Evolutionary conservation across 2,329 filamentous ascomycete species (phyloP).

Genomic region (Paraphaeosphaeria minitans): DNA sequence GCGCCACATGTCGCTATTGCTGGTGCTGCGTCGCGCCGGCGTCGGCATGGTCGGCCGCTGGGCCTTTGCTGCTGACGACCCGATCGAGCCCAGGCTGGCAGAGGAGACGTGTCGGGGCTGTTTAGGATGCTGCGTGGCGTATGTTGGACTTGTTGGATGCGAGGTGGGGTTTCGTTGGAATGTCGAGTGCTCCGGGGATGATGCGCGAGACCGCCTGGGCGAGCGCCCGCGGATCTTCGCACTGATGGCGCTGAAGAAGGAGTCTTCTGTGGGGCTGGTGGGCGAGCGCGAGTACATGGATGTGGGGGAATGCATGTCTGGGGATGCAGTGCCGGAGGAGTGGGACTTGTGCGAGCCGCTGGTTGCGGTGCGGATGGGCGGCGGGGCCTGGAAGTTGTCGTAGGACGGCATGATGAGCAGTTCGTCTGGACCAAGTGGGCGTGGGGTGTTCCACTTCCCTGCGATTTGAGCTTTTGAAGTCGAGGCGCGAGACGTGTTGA

Average conservation of each 20-base stretch:
- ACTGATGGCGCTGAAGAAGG: constrained; percentile 45
- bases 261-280: constrained; percentile 34
- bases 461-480: neutral
- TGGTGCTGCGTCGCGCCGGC: constrained; percentile 32
- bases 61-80: constrained; percentile 14
- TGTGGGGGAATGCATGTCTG: constrained; percentile 27
- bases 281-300: constrained; percentile 23
- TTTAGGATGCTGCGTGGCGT: constrained; percentile 18
- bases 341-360: constrained; percentile 34
- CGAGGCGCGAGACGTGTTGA: constrained; percentile 10
- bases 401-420: constrained; percentile 30
- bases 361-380: constrained; percentile 39
- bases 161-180: constrained; percentile 1
- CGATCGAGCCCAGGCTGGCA: constrained; percentile 26
- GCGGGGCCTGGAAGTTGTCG: constrained; percentile 33
- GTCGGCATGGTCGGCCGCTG: constrained; percentile 31
- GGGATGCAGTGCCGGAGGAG: constrained; percentile 32
- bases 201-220: constrained; percentile 37
- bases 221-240: constrained; percentile 39
- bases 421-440: constrained; percentile 4
- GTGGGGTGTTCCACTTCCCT: constrained; percentile 1
- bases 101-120: constrained; percentile 28
- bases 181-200: constrained; percentile 28
- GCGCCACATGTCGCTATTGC: constrained; percentile 42
- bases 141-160: constrained; percentile 19